Base-by-base conservation (phyloP, 2,329 filamentous ascomycete genomes). In the Nigrospora oryzae region DNA sequence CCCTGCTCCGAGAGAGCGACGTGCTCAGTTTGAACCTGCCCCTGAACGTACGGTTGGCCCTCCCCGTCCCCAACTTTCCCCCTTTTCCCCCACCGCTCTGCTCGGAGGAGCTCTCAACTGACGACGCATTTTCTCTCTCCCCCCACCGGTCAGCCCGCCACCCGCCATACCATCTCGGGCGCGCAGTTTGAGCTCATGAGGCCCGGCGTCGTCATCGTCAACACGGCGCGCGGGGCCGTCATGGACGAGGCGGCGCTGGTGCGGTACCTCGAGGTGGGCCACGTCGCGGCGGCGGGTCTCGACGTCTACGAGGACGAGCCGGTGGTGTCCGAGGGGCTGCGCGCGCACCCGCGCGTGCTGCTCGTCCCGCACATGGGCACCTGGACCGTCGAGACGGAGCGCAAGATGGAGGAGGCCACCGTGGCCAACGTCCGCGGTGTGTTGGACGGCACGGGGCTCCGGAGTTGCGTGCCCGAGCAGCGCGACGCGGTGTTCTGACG, bases 261-360 rank as follows among this genome's bases (percentile, higher is more conserved):
- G 6, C 67, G 79, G 38, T 86, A 87, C 1, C 71, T 94, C 2
- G 74, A 83, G 16, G 73, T 68, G 14, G 86, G 87, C 7, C 77
- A 80, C 47, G 85, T 94, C 36, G 74, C 74, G 51, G 83, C 79
- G 11, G 82, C 71, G 13, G 88, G 88, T 1, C 71, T 94, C 5
- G 88, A 94, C 60, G 88, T 94, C 41, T 94, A 82, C 57, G 88
- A 94, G 60, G 72, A 89, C 34, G 88, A 94, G 63, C 89, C 89
- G 0, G 71, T 77, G 46, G 68, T 94, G 28, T 86, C 93, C 57
- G 81, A 81, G 0, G 85, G 83, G 1, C 68, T 94, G 36, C 53
- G 90, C 13, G 66, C 68, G 14, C 90, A 91, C 58, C 78, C 79
- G 2, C 76, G 79, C 53, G 86, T 87, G 17, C 70, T 91, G 55